A percentile compares a stretch with the other conserved stretches of the same genome.
These are phyloP conservation scores for Aspergillus clavatus DNA, from an alignment of 2,329 filamentous ascomycete genomes.

Conservation along the genomic window DNA sequence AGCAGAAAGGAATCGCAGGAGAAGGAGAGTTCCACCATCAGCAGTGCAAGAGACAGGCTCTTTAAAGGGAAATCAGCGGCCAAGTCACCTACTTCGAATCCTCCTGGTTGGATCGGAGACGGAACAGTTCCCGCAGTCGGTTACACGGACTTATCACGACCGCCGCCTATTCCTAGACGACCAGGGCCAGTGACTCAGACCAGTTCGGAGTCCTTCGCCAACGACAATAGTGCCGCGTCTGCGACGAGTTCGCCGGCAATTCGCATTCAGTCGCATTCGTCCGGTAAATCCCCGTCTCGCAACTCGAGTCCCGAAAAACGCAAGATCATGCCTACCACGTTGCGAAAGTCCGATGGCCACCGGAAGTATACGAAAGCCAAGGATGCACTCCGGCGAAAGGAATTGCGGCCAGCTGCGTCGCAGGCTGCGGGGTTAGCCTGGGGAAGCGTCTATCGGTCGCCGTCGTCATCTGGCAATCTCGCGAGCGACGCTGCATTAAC, in stretches of 20 bases:
- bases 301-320: conserved; percentile 58
- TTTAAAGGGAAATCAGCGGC: conserved; percentile 25
- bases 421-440: conserved; percentile 62
- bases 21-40: conserved; percentile 21
- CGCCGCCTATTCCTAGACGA: conserved; percentile 54
- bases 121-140: conserved; percentile 76
- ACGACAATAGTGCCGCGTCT: conserved; percentile 11
- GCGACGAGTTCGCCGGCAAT: conserved; percentile 17
- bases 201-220: conserved; percentile 19
- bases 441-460: conserved; percentile 36
- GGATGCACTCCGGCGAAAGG: conserved; percentile 31
- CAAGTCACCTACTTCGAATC: conserved; percentile 21
- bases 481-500: conserved; percentile 25
- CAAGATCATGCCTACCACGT: conserved; percentile 55
- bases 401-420: conserved; percentile 52
- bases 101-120: conserved; percentile 65
- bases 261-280: conserved; percentile 26
- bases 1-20: conserved; percentile 53
- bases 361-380: conserved; percentile 46
- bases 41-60: conserved; percentile 23
- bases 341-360: conserved; percentile 45
- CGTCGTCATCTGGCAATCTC: conserved; percentile 22
- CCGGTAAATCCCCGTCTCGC: conserved; percentile 45
- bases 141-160: conserved; percentile 76
- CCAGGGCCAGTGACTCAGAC: conserved; percentile 18